Evolutionary conservation across 805 yeast species (phyloP), one percentile per base, ranked within the genome.

Genomic region (Starmerella tilneyi): DNA sequence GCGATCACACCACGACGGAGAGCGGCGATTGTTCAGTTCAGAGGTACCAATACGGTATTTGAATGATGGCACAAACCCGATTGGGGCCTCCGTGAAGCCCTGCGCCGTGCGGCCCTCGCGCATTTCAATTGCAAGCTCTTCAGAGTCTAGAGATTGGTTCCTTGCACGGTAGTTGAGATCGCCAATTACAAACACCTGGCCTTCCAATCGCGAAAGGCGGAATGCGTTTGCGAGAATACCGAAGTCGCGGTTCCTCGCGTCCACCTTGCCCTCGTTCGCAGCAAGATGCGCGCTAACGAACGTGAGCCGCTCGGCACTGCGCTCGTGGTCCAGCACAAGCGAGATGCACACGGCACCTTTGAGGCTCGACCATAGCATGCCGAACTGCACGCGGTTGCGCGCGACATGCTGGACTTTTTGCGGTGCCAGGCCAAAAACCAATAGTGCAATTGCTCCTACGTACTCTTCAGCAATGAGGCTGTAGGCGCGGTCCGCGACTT

Each of bases 1-100:
- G 43, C 97, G 64, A 59, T 88, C 97, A 62, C 96, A 86, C 94
- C 94, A 88, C 6, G 94, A 79, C 0, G 96, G 94, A 1, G 67
- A 65, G 45, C 96, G 68, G 52, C 76, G 78, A 2, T 59, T 33
- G 48, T 75, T 73, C 59, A 75, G 82, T n/a, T 71, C 69, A 3
- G 51, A 42, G 0, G 78, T 68, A 26, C 74, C 72, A 1, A 70
- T 47, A 41, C 62, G 60, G 59, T 68, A 83, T 63, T 88, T 88
- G 66, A 81, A 88, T 0, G 94, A 82, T 9, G 94, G 96, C n/a
- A 66, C 67, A 59, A 88, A 88, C 0, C 55, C 54, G 13, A 88
- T 70, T n/a, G 64, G 58, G 0, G 77, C 70, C 62, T 88, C 97
- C 1, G 66, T 59, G 54, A 86, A 80, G 0, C 84, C 84, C 49